Evolutionary conservation across 2,329 filamentous ascomycete genomes (phyloP).

Genomic region (Alternaria gaisen): DNA sequence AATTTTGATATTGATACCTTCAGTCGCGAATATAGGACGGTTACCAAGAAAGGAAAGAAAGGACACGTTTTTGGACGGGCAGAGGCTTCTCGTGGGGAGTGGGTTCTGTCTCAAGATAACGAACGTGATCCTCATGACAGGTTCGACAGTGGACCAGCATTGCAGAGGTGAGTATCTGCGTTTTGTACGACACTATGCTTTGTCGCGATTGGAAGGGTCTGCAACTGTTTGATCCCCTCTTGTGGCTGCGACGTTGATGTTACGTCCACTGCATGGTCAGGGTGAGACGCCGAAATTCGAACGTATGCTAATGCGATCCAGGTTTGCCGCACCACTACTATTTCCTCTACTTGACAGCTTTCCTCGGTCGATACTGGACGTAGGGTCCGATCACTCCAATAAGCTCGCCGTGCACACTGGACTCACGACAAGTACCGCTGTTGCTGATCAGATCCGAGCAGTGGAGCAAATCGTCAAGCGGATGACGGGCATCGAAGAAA

Average conservation of each 20-base stretch:
- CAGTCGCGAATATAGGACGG: slow-evolving; percentile 41
- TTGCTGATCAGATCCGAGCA: slow-evolving; percentile 73
- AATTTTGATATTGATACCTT: slow-evolving; percentile 49
- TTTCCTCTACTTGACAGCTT: slow-evolving; percentile 87
- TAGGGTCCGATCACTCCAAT: slow-evolving; percentile 49
- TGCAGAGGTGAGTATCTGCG: slow-evolving; percentile 46
- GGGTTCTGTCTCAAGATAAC: slow-evolving; percentile 43
- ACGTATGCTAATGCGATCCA: slow-evolving; percentile 37
- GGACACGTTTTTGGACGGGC: slow-evolving; percentile 54
- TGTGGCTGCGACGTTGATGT: background rate
- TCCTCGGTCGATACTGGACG: slow-evolving; percentile 72
- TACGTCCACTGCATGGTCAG: background rate
- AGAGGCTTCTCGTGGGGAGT: slow-evolving; percentile 52
- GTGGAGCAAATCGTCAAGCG: slow-evolving; percentile 71
- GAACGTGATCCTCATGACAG: slow-evolving; percentile 46
- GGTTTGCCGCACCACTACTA: slow-evolving; percentile 63
- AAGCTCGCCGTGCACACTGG: slow-evolving; percentile 60
- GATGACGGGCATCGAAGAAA: slow-evolving; percentile 75
- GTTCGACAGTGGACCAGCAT: slow-evolving; percentile 45
- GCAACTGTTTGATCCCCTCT: background rate
- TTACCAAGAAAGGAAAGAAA: slow-evolving; percentile 26
- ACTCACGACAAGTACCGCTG: slow-evolving; percentile 77
- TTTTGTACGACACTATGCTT: background rate
- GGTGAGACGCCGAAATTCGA: too few relatives aligned
- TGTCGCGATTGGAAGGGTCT: background rate